Evolutionary conservation across 2,329 filamentous ascomycete species (phyloP).

Genomic region (Fusarium praegraminearum): DNA sequence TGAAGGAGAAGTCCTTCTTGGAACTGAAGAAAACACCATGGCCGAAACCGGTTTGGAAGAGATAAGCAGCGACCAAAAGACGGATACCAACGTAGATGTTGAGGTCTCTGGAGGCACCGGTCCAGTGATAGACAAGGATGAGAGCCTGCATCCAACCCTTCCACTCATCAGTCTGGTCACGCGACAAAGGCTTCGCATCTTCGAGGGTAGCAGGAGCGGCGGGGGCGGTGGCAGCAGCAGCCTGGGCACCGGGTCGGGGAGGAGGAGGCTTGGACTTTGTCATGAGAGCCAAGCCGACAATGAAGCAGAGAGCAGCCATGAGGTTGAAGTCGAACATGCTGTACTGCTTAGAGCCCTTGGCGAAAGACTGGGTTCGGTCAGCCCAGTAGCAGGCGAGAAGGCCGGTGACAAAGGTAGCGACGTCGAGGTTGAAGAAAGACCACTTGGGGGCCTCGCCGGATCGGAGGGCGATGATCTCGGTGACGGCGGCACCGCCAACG

Average conservation of each 20-base stretch:
- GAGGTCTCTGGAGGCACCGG: constrained; percentile 57
- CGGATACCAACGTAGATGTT: constrained; percentile 67
- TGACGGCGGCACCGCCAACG: constrained; percentile 31
- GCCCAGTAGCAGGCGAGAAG: constrained; percentile 48
- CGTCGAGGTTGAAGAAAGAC: constrained; percentile 38
- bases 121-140: constrained; percentile 66
- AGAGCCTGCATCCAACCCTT: constrained; percentile 73
- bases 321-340: constrained; percentile 38
- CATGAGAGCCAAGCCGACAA: constrained; percentile 36
- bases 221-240: not conserved
- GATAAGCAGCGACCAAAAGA: constrained; percentile 68
- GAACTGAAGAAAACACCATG: constrained; percentile 69
- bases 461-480: constrained; percentile 27
- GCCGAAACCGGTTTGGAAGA: constrained; percentile 72
- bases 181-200: constrained; percentile 48
- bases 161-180: constrained; percentile 72
- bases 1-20: constrained; percentile 67
- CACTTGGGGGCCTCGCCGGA: constrained; percentile 20
- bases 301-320: constrained; percentile 33
- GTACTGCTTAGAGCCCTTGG: constrained; percentile 47
- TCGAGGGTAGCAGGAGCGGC: constrained; percentile 29
- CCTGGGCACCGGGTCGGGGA: constrained; percentile 16
- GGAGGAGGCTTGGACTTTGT: constrained; percentile 32
- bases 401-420: constrained; percentile 43
- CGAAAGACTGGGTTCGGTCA: constrained; percentile 48